A percentile compares a stretch with the other conserved stretches of the same genome.
Evolutionary conservation across 1,284 basidiomycete genomes (phyloP).

Genomic region (Trichosporon sp.): DNA sequence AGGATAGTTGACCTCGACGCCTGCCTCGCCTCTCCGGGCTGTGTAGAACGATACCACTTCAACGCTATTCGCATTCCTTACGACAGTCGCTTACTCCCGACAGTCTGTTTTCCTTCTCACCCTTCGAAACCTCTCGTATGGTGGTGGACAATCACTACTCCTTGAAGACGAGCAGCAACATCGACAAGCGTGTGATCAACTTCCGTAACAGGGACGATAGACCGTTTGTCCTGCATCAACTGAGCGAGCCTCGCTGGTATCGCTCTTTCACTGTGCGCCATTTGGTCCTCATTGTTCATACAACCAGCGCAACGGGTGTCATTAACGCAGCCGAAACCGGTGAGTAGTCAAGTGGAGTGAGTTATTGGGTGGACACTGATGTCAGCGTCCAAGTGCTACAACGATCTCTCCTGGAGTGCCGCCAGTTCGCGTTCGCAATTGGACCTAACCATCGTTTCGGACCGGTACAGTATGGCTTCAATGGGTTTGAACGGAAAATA

Average conservation of each 20-base stretch:
- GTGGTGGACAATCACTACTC: background rate
- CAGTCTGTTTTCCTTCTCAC: background rate
- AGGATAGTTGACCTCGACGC: background rate
- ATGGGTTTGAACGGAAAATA: too few species aligned
- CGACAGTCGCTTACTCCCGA: too few species aligned
- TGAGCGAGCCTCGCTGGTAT: background rate
- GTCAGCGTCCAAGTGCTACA: background rate
- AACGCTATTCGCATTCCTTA: background rate
- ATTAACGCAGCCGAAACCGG: too few species aligned
- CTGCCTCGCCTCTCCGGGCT: too few species aligned
- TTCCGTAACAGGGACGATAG: background rate
- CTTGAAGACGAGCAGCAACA: background rate
- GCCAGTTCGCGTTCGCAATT: too few species aligned
- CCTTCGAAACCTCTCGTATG: background rate
- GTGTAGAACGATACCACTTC: background rate
- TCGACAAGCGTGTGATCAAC: background rate
- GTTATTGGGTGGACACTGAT: too few species aligned
- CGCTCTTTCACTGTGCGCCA: background rate
- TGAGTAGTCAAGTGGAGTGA: too few species aligned
- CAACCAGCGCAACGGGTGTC: background rate
- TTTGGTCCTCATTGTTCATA: background rate
- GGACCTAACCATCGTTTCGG: too few species aligned
- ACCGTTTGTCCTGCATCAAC: background rate
- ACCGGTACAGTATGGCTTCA: too few species aligned
- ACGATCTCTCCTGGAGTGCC: too few species aligned